phyloP scores from a whole-genome alignment of 2,329 filamentous ascomycete species.

The Arthrobotrys entomopaga region DNA sequence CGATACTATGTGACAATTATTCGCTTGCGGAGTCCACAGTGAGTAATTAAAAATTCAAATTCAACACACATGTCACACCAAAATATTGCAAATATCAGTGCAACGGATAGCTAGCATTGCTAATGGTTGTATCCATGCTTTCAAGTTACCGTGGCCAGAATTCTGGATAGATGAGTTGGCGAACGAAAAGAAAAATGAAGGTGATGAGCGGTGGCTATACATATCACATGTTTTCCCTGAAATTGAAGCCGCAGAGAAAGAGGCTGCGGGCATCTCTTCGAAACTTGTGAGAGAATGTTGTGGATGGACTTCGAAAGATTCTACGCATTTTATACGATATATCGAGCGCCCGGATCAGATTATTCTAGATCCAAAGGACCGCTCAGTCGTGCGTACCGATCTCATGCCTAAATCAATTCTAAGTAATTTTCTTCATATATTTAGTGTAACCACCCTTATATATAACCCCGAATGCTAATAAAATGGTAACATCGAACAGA shows the following conservation, averaged over 20 bases:
- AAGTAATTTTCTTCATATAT: constrained; percentile 1
- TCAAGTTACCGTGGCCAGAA: constrained; percentile 26
- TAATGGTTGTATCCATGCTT: not conserved
- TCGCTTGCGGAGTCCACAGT: constrained; percentile 9
- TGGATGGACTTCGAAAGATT: constrained; percentile 30
- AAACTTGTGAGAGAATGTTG: constrained; percentile 20
- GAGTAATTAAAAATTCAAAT: too few relatives aligned
- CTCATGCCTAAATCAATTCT: constrained; percentile 13
- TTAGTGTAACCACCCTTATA: too few relatives aligned
- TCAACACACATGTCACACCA: too few relatives aligned
- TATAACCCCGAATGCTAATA: not conserved
- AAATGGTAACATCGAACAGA: not conserved
- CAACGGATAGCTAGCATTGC: too few relatives aligned
- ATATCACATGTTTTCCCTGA: constrained; percentile 25
- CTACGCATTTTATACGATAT: constrained; percentile 22
- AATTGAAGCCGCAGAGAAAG: constrained; percentile 10
- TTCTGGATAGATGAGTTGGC: constrained; percentile 29
- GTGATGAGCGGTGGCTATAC: constrained; percentile 25
- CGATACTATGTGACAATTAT: constrained; percentile 24
- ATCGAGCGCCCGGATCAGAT: constrained; percentile 7
- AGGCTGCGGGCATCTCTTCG: constrained; percentile 20
- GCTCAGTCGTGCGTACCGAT: constrained; percentile 15
- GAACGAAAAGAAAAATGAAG: constrained; percentile 7
- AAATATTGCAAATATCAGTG: too few relatives aligned
- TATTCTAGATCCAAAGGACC: constrained; percentile 15